phyloP scores from a whole-genome alignment of 2,329 filamentous ascomycete species.

The Magnaporthales sp. region DNA sequence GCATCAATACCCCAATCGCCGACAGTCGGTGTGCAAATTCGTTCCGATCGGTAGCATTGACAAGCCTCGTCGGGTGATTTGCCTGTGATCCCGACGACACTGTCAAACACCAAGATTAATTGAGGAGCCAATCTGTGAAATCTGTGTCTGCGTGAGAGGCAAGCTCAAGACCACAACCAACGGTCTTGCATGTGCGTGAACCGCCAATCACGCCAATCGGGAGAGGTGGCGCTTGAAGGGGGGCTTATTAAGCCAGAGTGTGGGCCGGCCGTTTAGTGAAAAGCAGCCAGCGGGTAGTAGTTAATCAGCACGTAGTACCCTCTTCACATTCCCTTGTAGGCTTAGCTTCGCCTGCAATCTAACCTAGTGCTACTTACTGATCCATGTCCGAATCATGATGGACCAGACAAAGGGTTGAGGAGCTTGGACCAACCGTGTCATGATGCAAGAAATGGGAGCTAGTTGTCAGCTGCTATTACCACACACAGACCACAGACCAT shows the following conservation, averaged over 20 bases:
- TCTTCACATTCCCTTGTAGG: not conserved
- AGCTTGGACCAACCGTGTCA: constrained; percentile 1
- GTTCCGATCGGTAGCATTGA: not conserved
- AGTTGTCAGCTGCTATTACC: not conserved
- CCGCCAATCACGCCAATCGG: not conserved
- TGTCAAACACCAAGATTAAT: not conserved
- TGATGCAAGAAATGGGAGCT: not conserved
- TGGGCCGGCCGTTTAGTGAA: not conserved
- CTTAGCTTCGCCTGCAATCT: not conserved
- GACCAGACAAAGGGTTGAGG: not conserved
- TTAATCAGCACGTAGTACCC: not conserved
- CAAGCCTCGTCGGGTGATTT: not conserved
- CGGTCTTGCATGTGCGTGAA: not conserved
- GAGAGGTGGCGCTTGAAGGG: not conserved
- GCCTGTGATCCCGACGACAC: not conserved
- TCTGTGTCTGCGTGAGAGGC: not conserved
- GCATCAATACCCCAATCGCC: not conserved
- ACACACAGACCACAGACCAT: not conserved
- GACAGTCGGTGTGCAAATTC: not conserved
- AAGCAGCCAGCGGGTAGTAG: not conserved
- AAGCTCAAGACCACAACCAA: not conserved
- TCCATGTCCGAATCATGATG: not conserved
- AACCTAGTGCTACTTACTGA: not conserved
- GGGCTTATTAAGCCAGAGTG: not conserved
- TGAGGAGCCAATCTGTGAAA: not conserved